Evolutionary conservation across 2,329 filamentous ascomycete genomes (phyloP).

Genomic region (Ascosphaera pollenicola): DNA sequence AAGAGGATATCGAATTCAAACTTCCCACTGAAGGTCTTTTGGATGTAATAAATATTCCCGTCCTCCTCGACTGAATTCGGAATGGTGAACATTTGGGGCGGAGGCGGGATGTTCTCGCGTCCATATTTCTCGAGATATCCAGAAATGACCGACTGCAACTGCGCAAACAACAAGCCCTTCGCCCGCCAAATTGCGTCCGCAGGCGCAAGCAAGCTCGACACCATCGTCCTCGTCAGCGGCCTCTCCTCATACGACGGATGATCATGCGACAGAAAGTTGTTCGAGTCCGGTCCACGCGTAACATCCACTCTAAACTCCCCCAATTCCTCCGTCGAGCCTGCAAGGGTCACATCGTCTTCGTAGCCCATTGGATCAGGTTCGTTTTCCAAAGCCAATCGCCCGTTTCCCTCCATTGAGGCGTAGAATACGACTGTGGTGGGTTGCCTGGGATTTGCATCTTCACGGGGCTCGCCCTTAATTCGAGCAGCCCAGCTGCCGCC

Average conservation of each 20-base stretch:
- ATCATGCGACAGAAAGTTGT: conserved; percentile 28
- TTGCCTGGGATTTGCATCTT: conserved; percentile 41
- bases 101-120: conserved; percentile 49
- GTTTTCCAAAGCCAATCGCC: conserved; percentile 38
- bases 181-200: conserved; percentile 62
- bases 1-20: conserved; percentile 91
- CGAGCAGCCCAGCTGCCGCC: conserved; percentile 85
- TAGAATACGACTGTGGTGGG: conserved; percentile 70
- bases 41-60: conserved; percentile 70
- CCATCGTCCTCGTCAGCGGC: conserved; percentile 52
- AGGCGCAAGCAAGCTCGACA: conserved; percentile 46
- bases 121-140: conserved; percentile 35
- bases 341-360: conserved; percentile 41
- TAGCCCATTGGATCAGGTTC: conserved; percentile 30
- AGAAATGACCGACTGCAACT: conserved; percentile 42
- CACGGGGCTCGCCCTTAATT: conserved; percentile 58
- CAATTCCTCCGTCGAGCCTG: conserved; percentile 46
- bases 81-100: conserved; percentile 68
- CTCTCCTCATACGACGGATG: conserved; percentile 47
- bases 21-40: conserved; percentile 73
- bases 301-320: conserved; percentile 63
- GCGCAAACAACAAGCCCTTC: conserved; percentile 39
- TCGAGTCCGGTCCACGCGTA: conserved; percentile 46
- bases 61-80: conserved; percentile 29
- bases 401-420: conserved; percentile 54